These are phyloP conservation scores for Agroathelia rolfsii DNA, from an alignment of 1,284 basidiomycete species.

Conservation along the genomic window DNA sequence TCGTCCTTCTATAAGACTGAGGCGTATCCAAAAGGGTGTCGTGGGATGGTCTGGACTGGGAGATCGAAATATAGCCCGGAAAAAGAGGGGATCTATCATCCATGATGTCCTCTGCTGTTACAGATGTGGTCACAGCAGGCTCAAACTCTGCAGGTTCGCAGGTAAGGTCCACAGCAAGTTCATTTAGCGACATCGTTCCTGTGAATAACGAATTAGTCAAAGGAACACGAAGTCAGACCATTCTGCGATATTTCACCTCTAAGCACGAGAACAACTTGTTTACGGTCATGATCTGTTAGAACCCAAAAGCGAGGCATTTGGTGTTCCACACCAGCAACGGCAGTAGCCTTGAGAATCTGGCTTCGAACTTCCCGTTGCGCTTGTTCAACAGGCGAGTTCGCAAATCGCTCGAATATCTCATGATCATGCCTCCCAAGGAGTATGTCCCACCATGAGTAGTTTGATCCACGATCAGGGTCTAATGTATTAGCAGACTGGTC, in stretches of 20 bases:
- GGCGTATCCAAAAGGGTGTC: neutral
- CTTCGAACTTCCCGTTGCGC: conserved; percentile 21
- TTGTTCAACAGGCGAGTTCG: conserved; percentile 20
- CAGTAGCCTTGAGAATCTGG: conserved; percentile 22
- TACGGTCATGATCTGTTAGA: conserved; percentile 61
- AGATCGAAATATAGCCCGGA: conserved; percentile 14
- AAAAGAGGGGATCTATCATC: conserved; percentile 19
- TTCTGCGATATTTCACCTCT: conserved; percentile 31
- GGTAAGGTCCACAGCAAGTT: conserved; percentile 74
- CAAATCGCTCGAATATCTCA: conserved; percentile 63
- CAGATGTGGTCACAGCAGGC: conserved; percentile 31
- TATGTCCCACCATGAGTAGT: conserved; percentile 74
- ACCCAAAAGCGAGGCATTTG: conserved; percentile 78
- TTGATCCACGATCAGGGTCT: conserved; percentile 14
- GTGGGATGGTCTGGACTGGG: neutral
- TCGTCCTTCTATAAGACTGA: too few species aligned
- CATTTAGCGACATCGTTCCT: conserved; percentile 78
- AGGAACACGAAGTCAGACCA: neutral
- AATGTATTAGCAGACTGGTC: conserved; percentile 24
- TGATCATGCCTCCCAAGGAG: conserved; percentile 66
- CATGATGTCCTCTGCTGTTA: conserved; percentile 16
- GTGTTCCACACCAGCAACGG: conserved; percentile 54
- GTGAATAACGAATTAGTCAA: conserved; percentile 7
- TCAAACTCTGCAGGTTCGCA: conserved; percentile 63
- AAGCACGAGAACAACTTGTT: conserved; percentile 65